Conservation (phyloP, 2,329 filamentous ascomycete genomes). For the Trichoderma hamatum region DNA sequence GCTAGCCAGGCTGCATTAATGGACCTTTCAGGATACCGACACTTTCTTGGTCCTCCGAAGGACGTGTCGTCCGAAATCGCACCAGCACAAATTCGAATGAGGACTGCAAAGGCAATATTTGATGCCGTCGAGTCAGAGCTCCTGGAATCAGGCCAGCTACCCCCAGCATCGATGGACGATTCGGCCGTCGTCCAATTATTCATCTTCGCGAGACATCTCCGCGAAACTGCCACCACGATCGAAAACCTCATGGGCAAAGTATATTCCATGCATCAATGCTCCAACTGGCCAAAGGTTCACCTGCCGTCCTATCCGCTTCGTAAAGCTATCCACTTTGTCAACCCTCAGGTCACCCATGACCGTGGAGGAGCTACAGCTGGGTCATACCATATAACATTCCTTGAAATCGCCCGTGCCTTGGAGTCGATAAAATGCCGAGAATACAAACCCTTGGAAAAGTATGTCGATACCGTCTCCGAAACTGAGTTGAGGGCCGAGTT, state of each 20-base stretch:
- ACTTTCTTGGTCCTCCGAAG: conserved; percentile 49
- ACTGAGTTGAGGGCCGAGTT: conserved; percentile 4
- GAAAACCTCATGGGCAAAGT: conserved; percentile 52
- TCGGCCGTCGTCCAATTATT: conserved; percentile 57
- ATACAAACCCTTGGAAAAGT: conserved; percentile 39
- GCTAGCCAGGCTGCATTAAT: conserved; percentile 57
- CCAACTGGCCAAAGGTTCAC: conserved; percentile 48
- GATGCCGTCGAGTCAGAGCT: conserved; percentile 52
- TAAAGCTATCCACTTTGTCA: conserved; percentile 57
- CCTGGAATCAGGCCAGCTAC: conserved; percentile 49
- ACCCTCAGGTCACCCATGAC: conserved; percentile 61
- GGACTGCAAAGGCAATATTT: conserved; percentile 49
- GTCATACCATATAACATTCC: conserved; percentile 51
- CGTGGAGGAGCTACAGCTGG: conserved; percentile 60
- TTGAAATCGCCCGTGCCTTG: conserved; percentile 48
- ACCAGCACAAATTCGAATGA: conserved; percentile 45
- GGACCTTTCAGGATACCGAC: conserved; percentile 55
- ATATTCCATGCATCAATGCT: conserved; percentile 49
- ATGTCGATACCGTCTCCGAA: conserved; percentile 12
- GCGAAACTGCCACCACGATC: conserved; percentile 54
- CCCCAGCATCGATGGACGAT: conserved; percentile 50
- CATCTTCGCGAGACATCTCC: conserved; percentile 57
- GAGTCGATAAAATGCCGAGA: conserved; percentile 47
- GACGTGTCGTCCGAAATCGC: conserved; percentile 48
- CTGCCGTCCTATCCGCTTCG: conserved; percentile 57